Evolutionary conservation across 2,329 filamentous ascomycete genomes (phyloP).

Genomic region (Trichophyton simii): DNA sequence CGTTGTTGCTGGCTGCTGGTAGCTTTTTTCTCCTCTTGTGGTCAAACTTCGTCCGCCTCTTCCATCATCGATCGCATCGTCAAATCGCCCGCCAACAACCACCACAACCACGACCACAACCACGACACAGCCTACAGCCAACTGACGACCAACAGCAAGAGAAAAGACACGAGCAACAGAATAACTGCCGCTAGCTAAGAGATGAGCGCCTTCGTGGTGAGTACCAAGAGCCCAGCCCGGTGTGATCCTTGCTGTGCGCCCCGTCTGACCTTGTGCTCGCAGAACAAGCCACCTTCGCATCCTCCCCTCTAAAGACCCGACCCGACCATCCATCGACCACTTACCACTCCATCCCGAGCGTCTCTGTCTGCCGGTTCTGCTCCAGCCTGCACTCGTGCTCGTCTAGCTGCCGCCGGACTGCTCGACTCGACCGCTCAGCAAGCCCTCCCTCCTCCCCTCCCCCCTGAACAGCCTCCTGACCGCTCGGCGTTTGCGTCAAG

Average conservation of each 20-base stretch:
- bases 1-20: no score
- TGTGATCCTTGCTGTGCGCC: neutral
- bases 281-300: conserved; percentile 2
- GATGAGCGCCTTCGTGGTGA: neutral
- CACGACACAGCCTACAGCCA: neutral
- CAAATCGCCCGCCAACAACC: no score
- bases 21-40: no score
- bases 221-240: neutral
- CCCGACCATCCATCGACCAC: neutral
- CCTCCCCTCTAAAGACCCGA: neutral
- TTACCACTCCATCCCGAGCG: no score
- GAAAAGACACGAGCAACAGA: neutral
- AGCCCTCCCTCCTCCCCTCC: neutral
- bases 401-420: neutral
- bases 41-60: neutral
- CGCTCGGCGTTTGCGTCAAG: neutral
- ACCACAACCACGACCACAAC: neutral
- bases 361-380: no score
- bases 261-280: neutral
- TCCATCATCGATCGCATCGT: neutral
- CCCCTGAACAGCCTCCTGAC: neutral
- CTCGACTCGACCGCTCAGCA: neutral
- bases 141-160: neutral
- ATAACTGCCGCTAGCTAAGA: neutral
- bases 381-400: neutral